A percentile compares a stretch with the other conserved stretches of the same genome.
Conservation (phyloP, 2,329 filamentous ascomycete genomes). For the Aspergillus neotritici region DNA sequence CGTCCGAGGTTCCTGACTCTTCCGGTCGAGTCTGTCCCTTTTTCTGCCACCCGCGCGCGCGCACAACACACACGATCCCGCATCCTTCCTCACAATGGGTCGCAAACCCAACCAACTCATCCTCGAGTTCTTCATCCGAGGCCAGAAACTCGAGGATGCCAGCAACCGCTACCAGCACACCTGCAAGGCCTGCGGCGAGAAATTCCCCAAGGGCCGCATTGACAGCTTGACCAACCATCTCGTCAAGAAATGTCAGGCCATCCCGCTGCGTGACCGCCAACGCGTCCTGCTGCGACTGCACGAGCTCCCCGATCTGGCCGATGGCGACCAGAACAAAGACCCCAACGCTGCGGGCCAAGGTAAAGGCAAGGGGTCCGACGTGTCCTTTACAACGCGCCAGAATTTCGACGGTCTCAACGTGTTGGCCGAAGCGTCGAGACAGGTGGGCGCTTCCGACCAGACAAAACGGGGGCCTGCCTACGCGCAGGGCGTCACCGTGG, state of each 20-base stretch:
- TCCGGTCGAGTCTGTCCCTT: constrained; percentile 4
- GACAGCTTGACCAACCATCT: constrained; percentile 77
- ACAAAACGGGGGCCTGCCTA: constrained; percentile 37
- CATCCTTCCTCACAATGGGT: constrained; percentile 56
- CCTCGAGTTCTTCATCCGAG: constrained; percentile 80
- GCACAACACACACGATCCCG: no score
- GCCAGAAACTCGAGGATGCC: constrained; percentile 77
- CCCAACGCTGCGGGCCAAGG: constrained; percentile 26
- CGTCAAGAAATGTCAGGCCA: constrained; percentile 77
- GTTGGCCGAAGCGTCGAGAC: constrained; percentile 79
- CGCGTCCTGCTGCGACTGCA: constrained; percentile 68
- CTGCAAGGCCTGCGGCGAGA: constrained; percentile 80
- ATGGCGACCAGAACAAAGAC: constrained; percentile 37
- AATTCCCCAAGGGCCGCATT: constrained; percentile 82
- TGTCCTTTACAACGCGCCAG: constrained; percentile 47
- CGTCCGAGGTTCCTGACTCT: constrained; percentile 1
- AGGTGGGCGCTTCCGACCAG: constrained; percentile 55
- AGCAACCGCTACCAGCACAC: constrained; percentile 90
- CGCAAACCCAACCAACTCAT: constrained; percentile 79
- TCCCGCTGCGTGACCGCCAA: constrained; percentile 68
- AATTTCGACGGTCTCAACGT: constrained; percentile 79
- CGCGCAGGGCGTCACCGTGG: constrained; percentile 37
- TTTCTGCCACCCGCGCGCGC: constrained; percentile 11
- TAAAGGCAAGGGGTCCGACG: constrained; percentile 33
- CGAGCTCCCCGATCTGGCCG: constrained; percentile 56